phyloP scores from a whole-genome alignment of 169 alveolate species.

The Perkinsus olseni region DNA sequence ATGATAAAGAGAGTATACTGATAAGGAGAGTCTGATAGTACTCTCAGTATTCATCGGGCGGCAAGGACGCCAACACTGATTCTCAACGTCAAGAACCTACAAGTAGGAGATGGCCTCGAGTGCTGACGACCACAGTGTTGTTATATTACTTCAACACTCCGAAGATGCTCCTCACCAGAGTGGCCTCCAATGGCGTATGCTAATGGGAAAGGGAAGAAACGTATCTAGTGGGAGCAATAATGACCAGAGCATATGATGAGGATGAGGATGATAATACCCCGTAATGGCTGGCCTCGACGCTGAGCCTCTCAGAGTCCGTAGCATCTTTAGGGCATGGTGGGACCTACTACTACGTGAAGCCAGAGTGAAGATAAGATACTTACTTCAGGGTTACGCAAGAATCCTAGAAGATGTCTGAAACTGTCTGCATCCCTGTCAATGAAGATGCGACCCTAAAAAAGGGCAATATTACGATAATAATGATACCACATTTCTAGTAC shows the following conservation, averaged over 20 bases:
- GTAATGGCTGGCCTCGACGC: constrained; percentile 60
- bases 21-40: neutral
- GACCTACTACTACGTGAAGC: neutral
- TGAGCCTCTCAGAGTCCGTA: constrained; percentile 54
- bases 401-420: constrained; percentile 60
- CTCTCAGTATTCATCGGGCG: constrained; percentile 71
- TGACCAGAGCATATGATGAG: neutral
- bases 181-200: constrained; percentile 66
- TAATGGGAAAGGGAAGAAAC: constrained; percentile 68
- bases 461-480: neutral
- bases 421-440: constrained; percentile 67
- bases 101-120: no score
- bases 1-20: no score
- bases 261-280: constrained; percentile 12
- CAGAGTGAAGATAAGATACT: neutral
- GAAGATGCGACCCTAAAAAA: constrained; percentile 60
- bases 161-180: constrained; percentile 58
- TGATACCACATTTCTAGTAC: neutral
- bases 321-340: constrained; percentile 34
- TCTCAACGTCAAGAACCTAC: constrained; percentile 54
- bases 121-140: no score
- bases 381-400: constrained; percentile 57
- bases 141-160: constrained; percentile 45
- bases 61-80: constrained; percentile 74
- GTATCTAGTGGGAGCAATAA: constrained; percentile 10